A percentile compares a stretch with the other conserved stretches of the same genome.
Evolutionary conservation across 495 filamentous ascomycete genomes (phyloP).

Genomic region (Aspergillus biplanus): DNA sequence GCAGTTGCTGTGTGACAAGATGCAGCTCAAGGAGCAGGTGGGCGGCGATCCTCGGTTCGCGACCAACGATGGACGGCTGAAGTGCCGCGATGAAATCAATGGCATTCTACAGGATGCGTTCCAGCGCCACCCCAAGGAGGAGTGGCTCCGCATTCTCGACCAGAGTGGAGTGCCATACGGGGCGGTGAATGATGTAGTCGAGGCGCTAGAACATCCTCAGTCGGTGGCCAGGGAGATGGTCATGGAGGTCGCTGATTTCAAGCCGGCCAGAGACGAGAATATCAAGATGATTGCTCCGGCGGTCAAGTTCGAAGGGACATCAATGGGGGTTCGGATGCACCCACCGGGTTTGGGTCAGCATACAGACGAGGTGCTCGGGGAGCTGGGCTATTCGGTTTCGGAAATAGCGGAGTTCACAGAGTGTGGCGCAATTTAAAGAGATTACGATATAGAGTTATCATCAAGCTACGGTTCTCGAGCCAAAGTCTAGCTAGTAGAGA

Average conservation of each 20-base stretch:
- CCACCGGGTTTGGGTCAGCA: constrained; percentile 7
- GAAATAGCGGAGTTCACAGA: not conserved
- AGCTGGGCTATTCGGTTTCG: not conserved
- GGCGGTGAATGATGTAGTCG: not conserved
- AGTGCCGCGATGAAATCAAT: not conserved
- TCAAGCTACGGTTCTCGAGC: too few species aligned
- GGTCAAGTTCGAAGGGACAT: constrained; percentile 77
- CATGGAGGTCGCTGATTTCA: too few species aligned
- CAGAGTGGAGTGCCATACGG: not conserved
- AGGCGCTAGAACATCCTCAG: too few species aligned
- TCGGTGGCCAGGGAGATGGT: too few species aligned
- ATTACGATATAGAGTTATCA: too few species aligned
- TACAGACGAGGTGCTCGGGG: not conserved
- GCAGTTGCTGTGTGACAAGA: not conserved
- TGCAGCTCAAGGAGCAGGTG: not conserved
- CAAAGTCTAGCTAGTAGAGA: too few species aligned
- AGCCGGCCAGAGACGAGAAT: too few species aligned
- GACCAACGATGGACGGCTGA: not conserved
- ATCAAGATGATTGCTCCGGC: constrained; percentile 27
- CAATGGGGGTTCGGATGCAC: not conserved
- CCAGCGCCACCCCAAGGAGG: not conserved
- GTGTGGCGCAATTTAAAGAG: too few species aligned
- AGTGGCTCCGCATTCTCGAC: not conserved
- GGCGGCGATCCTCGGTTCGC: not conserved
- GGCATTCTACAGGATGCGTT: not conserved